Evolutionary conservation across 306 rosid species (phyloP).

Genomic region (Lotus japonicus): DNA sequence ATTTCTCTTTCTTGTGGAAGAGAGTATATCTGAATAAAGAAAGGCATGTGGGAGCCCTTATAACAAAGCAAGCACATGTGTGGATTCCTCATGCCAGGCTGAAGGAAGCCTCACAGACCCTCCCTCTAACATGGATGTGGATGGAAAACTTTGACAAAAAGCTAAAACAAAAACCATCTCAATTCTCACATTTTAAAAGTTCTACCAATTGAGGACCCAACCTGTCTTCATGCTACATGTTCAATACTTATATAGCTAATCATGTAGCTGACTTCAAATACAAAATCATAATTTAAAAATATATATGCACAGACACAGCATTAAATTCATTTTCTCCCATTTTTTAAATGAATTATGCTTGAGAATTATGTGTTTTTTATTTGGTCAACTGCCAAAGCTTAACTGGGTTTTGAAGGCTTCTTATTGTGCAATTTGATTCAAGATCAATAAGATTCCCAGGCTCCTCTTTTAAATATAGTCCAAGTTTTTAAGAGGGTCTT

Average conservation of each 20-base stretch:
- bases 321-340: not conserved
- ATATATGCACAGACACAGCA: not conserved
- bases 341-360: not conserved
- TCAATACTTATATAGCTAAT: constrained; percentile 26
- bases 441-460: constrained; percentile 9
- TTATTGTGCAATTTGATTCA: constrained; percentile 20
- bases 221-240: constrained; percentile 23
- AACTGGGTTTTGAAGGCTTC: constrained; percentile 19
- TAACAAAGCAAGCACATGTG: constrained; percentile 31
- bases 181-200: constrained; percentile 14
- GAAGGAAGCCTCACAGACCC: constrained; percentile 15
- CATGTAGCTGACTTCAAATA: constrained; percentile 25
- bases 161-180: not conserved
- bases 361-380: not conserved
- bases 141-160: constrained; percentile 21
- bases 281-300: not conserved
- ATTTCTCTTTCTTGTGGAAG: not conserved
- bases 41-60: constrained; percentile 15
- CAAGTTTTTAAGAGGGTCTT: constrained; percentile 18
- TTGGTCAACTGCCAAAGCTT: not conserved
- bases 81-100: constrained; percentile 20
- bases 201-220: constrained; percentile 18
- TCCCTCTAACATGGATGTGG: constrained; percentile 9
- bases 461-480: constrained; percentile 36
- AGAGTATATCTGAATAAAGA: constrained; percentile 14